phyloP scores from a whole-genome alignment of 2,329 filamentous ascomycete genomes.

The Scopulariopsis brevicaulis region DNA sequence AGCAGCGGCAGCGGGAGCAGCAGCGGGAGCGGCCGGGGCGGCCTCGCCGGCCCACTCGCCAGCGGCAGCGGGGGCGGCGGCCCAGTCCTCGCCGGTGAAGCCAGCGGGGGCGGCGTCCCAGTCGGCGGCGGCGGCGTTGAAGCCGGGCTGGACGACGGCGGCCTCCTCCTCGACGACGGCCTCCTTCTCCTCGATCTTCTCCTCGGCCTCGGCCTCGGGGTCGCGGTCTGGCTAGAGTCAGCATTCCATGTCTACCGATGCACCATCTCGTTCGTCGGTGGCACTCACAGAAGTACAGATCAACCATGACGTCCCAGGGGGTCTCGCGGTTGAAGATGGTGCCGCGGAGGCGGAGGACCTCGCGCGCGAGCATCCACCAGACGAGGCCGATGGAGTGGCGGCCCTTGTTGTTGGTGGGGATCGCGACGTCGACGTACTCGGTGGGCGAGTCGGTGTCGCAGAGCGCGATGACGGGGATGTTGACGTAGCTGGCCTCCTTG shows the following conservation, averaged over 20 bases:
- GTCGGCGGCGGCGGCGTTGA: conserved; percentile 55
- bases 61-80: conserved; percentile 53
- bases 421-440: conserved; percentile 99
- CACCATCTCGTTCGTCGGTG: neutral
- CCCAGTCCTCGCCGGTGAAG: conserved; percentile 57
- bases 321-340: conserved; percentile 93
- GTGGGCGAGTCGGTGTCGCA: conserved; percentile 99
- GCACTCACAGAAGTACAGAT: conserved; percentile 91
- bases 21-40: conserved; percentile 33
- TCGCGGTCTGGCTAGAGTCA: conserved; percentile 60
- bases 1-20: conserved; percentile 33
- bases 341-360: conserved; percentile 97
- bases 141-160: conserved; percentile 64
- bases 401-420: conserved; percentile 99
- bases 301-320: conserved; percentile 98
- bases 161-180: conserved; percentile 78
- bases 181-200: conserved; percentile 94
- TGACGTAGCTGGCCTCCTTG: conserved; percentile 99
- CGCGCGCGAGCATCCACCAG: conserved; percentile 99
- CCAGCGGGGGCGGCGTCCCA: conserved; percentile 75
- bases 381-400: conserved; percentile 96
- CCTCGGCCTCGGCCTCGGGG: conserved; percentile 98
- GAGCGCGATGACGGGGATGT: conserved; percentile 99
- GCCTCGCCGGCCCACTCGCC: conserved; percentile 58
- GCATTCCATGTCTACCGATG: neutral